These are phyloP conservation scores for Corymbia calophylla DNA, from an alignment of 441 rosid species.

Conservation along the genomic window DNA sequence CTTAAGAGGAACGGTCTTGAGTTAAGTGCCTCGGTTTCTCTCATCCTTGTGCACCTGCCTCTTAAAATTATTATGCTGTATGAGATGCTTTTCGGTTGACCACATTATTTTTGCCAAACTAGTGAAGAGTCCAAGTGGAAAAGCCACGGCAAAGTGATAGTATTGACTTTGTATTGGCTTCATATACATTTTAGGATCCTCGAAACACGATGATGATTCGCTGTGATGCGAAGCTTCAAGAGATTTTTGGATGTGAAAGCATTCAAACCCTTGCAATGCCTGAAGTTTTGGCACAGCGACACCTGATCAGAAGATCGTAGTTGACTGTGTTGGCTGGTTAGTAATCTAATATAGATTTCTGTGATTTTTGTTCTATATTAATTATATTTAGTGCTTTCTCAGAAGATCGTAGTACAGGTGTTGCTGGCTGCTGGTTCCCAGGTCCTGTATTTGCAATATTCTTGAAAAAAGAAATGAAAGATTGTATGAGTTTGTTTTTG, in stretches of 20 bases:
- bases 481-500: neutral
- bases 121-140: neutral
- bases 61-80: neutral
- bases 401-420: neutral
- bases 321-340: neutral
- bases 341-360: neutral
- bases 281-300: conserved; percentile 11
- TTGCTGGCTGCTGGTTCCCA: neutral
- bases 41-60: neutral
- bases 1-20: neutral
- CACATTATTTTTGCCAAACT: neutral
- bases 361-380: neutral
- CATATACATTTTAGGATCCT: neutral
- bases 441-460: neutral
- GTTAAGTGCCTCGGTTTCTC: neutral
- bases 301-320: conserved; percentile 6
- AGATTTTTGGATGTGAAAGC: conserved; percentile 15
- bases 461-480: neutral
- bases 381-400: neutral
- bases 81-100: neutral
- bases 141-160: neutral
- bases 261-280: conserved; percentile 7
- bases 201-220: conserved; percentile 4
- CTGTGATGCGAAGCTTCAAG: conserved; percentile 14
- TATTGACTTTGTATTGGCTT: neutral